Conservation (phyloP, 805 yeast species). For the Ogataea siamensis region DNA sequence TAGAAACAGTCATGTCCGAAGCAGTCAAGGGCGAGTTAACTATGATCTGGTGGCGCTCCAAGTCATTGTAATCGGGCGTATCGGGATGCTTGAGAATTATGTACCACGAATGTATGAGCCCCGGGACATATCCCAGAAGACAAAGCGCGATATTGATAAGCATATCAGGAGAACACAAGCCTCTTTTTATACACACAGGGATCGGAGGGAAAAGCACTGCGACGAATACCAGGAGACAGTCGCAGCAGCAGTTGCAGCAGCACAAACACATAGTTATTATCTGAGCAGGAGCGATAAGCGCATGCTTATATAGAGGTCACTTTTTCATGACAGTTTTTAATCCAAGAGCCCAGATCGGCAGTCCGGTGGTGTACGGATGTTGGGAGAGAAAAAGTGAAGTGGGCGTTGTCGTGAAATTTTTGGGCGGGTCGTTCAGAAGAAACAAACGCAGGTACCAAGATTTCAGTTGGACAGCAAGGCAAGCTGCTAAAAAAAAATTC, state of each 20-base stretch:
- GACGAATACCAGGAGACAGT: conserved; percentile 63
- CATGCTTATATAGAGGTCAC: conserved; percentile 3
- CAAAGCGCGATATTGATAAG: conserved; percentile 64
- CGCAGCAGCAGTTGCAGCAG: conserved; percentile 40
- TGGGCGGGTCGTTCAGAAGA: not conserved
- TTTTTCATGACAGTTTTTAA: not conserved
- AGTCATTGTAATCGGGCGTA: conserved; percentile 21
- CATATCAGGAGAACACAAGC: conserved; percentile 67
- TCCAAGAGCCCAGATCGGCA: conserved; percentile 1
- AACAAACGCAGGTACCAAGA: conserved; percentile 10
- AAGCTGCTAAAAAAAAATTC: not conserved
- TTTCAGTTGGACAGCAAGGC: not conserved
- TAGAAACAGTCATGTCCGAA: conserved; percentile 20
- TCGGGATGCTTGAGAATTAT: conserved; percentile 57
- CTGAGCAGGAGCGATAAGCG: not conserved
- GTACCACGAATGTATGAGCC: conserved; percentile 66
- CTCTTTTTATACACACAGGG: conserved; percentile 73
- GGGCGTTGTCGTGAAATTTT: not conserved
- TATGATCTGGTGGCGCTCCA: conserved; percentile 30
- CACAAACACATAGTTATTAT: conserved; percentile 28
- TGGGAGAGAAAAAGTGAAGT: not conserved
- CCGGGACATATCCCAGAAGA: conserved; percentile 66
- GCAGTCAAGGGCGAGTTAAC: conserved; percentile 26
- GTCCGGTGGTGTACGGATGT: conserved; percentile 8
- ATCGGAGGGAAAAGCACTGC: conserved; percentile 77